A percentile compares a stretch with the other conserved stretches of the same genome.
Evolutionary conservation across 208 protist species (phyloP).

Genomic region (Phytomonas serpens): DNA sequence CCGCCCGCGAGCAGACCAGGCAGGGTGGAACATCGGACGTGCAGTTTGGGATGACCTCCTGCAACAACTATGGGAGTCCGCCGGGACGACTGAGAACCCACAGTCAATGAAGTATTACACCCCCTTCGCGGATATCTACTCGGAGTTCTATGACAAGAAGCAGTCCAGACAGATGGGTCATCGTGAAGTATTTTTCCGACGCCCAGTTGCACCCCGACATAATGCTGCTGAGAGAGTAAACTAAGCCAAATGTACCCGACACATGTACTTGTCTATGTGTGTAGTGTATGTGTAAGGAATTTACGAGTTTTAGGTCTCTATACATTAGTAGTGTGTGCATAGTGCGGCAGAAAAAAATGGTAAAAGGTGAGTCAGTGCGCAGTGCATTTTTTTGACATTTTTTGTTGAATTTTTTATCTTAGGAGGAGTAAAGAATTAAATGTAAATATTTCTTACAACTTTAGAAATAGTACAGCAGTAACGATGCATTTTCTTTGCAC

Average conservation of each 20-base stretch:
- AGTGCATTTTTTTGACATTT: neutral
- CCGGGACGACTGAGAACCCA: constrained; percentile 73
- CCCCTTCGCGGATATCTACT: constrained; percentile 77
- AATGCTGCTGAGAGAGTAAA: constrained; percentile 53
- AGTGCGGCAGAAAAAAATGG: neutral
- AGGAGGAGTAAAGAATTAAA: neutral
- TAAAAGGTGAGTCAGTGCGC: neutral
- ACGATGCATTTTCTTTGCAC: neutral
- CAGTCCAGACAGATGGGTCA: constrained; percentile 84
- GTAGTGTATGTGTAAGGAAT: neutral
- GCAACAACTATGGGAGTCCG: constrained; percentile 81
- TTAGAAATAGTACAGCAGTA: neutral
- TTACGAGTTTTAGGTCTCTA: neutral
- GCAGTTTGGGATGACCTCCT: constrained; percentile 84
- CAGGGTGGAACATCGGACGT: constrained; percentile 71
- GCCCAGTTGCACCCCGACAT: constrained; percentile 77
- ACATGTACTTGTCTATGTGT: constrained; percentile 3
- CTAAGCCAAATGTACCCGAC: neutral
- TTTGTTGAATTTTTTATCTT: neutral
- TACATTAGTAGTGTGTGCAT: neutral
- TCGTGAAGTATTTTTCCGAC: constrained; percentile 81
- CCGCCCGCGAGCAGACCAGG: constrained; percentile 62
- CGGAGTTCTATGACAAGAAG: constrained; percentile 68
- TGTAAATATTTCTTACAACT: neutral
- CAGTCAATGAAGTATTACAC: constrained; percentile 92